Evolutionary conservation across 2,329 filamentous ascomycete genomes (phyloP).

Genomic region (Macrophomina pseudophaseolina): DNA sequence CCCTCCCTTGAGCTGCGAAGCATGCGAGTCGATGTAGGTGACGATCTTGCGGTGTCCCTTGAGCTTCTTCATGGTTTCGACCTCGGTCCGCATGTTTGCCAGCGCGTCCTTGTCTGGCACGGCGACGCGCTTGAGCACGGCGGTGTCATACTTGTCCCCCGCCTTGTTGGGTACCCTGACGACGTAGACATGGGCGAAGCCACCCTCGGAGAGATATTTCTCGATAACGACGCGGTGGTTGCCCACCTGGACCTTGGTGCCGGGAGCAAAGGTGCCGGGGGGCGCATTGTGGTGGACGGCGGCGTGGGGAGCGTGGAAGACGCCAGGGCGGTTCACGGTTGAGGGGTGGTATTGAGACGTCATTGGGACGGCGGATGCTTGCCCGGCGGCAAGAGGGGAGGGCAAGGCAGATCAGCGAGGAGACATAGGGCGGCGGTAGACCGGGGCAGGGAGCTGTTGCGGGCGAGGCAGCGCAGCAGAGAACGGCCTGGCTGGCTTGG

Average conservation of each 20-base stretch:
- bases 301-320: conserved; percentile 38
- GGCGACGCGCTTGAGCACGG: conserved; percentile 91
- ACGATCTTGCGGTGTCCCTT: conserved; percentile 97
- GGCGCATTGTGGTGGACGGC: conserved; percentile 45
- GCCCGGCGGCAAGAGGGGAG: conserved; percentile 26
- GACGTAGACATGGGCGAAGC: conserved; percentile 97
- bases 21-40: conserved; percentile 97
- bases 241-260: conserved; percentile 96
- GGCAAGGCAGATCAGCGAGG: conserved; percentile 24
- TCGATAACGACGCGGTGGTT: conserved; percentile 91
- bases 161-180: conserved; percentile 78
- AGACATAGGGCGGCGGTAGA: conserved; percentile 20
- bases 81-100: conserved; percentile 95
- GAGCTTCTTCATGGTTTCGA: conserved; percentile 99
- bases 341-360: conserved; percentile 46
- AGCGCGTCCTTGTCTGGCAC: conserved; percentile 95
- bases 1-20: conserved; percentile 87
- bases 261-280: conserved; percentile 83
- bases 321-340: conserved; percentile 39
- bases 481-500: conserved; percentile 18
- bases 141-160: conserved; percentile 77
- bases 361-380: conserved; percentile 34
- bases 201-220: conserved; percentile 96
- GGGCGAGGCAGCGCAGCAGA: conserved; percentile 12
- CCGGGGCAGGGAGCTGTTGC: conserved; percentile 11